Conservation (phyloP, 2,329 filamentous ascomycete species). For the Trichoderma sp. region DNA sequence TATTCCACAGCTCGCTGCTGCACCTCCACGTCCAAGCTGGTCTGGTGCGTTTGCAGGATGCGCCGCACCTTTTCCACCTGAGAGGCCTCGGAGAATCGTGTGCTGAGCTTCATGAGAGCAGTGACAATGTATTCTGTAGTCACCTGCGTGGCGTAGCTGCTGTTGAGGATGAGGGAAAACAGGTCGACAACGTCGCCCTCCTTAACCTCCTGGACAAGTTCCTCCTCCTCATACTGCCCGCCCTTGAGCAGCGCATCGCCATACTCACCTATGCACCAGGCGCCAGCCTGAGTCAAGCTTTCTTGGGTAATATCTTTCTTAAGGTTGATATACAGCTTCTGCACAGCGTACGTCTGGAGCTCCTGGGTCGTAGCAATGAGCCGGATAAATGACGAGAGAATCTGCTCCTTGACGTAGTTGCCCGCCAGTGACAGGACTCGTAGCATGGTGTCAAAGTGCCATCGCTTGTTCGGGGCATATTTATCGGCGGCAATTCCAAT, state of each 20-base stretch:
- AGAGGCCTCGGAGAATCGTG: slow-evolving; percentile 75
- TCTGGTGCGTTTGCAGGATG: slow-evolving; percentile 72
- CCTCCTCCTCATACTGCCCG: slow-evolving; percentile 91
- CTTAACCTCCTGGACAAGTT: slow-evolving; percentile 74
- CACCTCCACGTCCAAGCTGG: slow-evolving; percentile 89
- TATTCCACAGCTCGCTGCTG: slow-evolving; percentile 97
- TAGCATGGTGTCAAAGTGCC: slow-evolving; percentile 98
- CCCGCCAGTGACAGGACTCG: slow-evolving; percentile 89
- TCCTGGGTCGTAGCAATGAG: slow-evolving; percentile 93
- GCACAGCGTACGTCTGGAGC: slow-evolving; percentile 91
- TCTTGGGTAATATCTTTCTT: slow-evolving; percentile 98
- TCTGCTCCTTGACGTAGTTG: slow-evolving; percentile 97
- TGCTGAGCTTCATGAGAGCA: slow-evolving; percentile 90
- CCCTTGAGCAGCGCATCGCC: slow-evolving; percentile 85
- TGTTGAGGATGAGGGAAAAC: slow-evolving; percentile 89
- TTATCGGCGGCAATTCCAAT: slow-evolving; percentile 96
- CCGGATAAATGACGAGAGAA: slow-evolving; percentile 92
- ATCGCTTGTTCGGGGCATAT: slow-evolving; percentile 94
- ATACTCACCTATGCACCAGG: slow-evolving; percentile 98
- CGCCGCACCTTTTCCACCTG: slow-evolving; percentile 83
- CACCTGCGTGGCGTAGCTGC: slow-evolving; percentile 87
- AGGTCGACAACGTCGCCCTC: slow-evolving; percentile 89
- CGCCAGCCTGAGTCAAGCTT: slow-evolving; percentile 84
- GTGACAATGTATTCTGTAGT: slow-evolving; percentile 96
- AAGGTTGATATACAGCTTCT: slow-evolving; percentile 86